Conservation (phyloP, 2,329 filamentous ascomycete genomes). For the Orbilia oligospora region DNA sequence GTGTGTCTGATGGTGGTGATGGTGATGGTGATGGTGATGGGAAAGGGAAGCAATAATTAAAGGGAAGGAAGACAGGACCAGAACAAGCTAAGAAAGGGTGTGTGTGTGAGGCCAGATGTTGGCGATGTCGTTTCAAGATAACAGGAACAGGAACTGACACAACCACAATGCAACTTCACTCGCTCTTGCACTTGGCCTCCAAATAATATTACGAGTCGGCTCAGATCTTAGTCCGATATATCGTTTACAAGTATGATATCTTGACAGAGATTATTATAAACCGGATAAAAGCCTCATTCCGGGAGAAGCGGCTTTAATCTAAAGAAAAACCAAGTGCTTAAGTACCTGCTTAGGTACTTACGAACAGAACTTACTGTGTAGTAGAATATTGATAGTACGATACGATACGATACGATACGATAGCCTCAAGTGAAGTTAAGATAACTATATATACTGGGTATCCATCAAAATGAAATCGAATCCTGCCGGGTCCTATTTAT, state of each 20-base stretch:
- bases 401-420: background rate
- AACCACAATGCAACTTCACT: background rate
- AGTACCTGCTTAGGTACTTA: too few species aligned
- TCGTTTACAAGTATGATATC: background rate
- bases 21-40: background rate
- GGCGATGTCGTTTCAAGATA: conserved; percentile 48
- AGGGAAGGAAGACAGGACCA: background rate
- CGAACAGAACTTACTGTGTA: too few species aligned
- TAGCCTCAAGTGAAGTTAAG: background rate
- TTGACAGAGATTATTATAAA: too few species aligned
- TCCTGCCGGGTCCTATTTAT: conserved; percentile 5
- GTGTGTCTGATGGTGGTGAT: background rate
- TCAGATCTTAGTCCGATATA: background rate
- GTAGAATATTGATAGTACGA: background rate
- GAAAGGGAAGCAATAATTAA: background rate
- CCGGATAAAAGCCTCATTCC: too few species aligned
- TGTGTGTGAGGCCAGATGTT: conserved; percentile 38
- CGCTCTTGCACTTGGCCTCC: too few species aligned
- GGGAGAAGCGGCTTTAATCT: background rate
- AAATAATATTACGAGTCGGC: too few species aligned
- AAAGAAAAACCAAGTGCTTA: too few species aligned
- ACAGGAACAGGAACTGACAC: background rate
- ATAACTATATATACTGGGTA: too few species aligned
- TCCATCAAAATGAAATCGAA: background rate
- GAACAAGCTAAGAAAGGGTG: background rate